Evolutionary conservation across 1,284 basidiomycete genomes (phyloP).

Genomic region (Sanghuangporus sanghuang): DNA sequence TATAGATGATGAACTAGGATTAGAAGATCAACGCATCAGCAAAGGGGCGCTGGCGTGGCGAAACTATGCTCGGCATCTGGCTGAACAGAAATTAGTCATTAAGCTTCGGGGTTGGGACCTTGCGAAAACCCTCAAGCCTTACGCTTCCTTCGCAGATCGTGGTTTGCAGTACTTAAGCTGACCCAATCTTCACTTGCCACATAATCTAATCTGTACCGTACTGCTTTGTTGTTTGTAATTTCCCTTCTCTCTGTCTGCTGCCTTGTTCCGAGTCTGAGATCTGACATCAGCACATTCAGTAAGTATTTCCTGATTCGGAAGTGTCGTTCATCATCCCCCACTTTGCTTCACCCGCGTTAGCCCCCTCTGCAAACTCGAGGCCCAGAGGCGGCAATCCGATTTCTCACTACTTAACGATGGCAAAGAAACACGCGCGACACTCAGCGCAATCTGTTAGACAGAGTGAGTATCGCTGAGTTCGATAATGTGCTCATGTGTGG

Average conservation of each 20-base stretch:
- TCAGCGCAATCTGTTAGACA: conserved; percentile 14
- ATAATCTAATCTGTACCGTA: neutral
- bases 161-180: conserved; percentile 2
- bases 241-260: neutral
- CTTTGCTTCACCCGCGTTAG: conserved; percentile 6
- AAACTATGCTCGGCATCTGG: conserved; percentile 52
- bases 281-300: conserved; percentile 4
- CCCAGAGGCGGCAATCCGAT: conserved; percentile 8
- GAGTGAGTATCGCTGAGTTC: conserved; percentile 12
- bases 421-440: conserved; percentile 17
- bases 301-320: conserved; percentile 5
- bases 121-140: conserved; percentile 9
- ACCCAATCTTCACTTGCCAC: neutral
- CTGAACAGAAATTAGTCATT: conserved; percentile 46
- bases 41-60: conserved; percentile 54
- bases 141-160: neutral
- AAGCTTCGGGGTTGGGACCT: conserved; percentile 19
- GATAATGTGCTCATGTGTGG: neutral
- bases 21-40: conserved; percentile 25
- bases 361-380: neutral
- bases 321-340: neutral
- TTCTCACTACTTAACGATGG: conserved; percentile 14
- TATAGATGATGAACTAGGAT: conserved; percentile 12
- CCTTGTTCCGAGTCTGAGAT: neutral
- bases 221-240: neutral